Percentiles rank a stretch among this genome's conserved stretches.
phyloP scores from a whole-genome alignment of 2,329 filamentous ascomycete genomes.

The Capronia americana region DNA sequence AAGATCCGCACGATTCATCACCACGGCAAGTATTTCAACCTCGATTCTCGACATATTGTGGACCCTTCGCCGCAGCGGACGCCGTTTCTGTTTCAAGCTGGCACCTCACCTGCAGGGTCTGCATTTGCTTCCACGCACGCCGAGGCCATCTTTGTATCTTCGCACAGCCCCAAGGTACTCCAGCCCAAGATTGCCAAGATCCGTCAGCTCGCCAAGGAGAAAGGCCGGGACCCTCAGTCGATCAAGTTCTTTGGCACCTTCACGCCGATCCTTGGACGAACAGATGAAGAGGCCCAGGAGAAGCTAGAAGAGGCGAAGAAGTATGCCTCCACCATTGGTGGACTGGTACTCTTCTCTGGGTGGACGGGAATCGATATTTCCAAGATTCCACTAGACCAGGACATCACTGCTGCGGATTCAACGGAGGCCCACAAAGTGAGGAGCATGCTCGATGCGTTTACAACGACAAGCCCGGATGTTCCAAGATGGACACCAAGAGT shows the following conservation, averaged over 20 bases:
- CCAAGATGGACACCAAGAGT: constrained; percentile 48
- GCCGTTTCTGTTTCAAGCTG: constrained; percentile 65
- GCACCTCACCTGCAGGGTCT: constrained; percentile 64
- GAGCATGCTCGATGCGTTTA: constrained; percentile 58
- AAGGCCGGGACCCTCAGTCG: constrained; percentile 62
- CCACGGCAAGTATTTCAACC: constrained; percentile 58
- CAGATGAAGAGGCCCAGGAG: constrained; percentile 59
- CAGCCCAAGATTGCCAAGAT: constrained; percentile 61
- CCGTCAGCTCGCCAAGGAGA: constrained; percentile 56
- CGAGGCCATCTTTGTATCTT: constrained; percentile 66
- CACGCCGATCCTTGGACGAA: constrained; percentile 58
- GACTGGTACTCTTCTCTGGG: constrained; percentile 62
- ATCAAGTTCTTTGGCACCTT: constrained; percentile 64
- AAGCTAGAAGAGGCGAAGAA: constrained; percentile 61
- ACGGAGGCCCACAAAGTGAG: constrained; percentile 60
- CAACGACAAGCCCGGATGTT: constrained; percentile 56
- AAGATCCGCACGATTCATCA: constrained; percentile 68
- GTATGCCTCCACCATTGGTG: constrained; percentile 61
- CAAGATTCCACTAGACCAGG: constrained; percentile 63
- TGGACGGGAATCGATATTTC: constrained; percentile 68
- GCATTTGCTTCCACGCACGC: constrained; percentile 64
- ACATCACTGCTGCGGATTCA: constrained; percentile 62
- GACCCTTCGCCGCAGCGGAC: constrained; percentile 65
- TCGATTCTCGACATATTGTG: constrained; percentile 56
- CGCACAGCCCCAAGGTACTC: constrained; percentile 58